These are phyloP conservation scores for Xerocomellus chrysenteron DNA, from an alignment of 768 basidiomycete species.

Conservation along the genomic window DNA sequence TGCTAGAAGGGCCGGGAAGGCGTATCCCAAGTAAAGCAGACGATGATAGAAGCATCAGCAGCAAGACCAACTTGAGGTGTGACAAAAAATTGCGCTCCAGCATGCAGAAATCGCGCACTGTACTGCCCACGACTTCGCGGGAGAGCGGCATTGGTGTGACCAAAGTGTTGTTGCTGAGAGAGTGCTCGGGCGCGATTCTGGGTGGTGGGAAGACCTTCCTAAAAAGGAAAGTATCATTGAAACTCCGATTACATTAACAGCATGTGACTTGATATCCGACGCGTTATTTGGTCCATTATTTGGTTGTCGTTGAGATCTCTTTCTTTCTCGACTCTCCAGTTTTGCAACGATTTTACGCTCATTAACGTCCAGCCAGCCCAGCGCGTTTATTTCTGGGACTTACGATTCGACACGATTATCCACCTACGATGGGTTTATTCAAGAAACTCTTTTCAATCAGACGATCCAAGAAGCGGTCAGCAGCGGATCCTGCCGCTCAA, in stretches of 20 bases:
- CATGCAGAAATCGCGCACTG: slow-evolving; percentile 77
- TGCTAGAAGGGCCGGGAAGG: slow-evolving; percentile 42
- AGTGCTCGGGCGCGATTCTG: too few relatives aligned
- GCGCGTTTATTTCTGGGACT: slow-evolving; percentile 15
- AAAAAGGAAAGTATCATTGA: too few relatives aligned
- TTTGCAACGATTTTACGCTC: slow-evolving; percentile 22
- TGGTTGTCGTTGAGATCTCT: slow-evolving; percentile 38
- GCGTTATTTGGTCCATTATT: slow-evolving; percentile 40
- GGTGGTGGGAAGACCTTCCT: too few relatives aligned
- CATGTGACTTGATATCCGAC: slow-evolving; percentile 20
- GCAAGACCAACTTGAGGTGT: slow-evolving; percentile 62
- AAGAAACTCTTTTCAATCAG: slow-evolving; percentile 70
- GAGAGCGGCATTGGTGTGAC: slow-evolving; percentile 11
- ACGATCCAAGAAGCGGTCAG: slow-evolving; percentile 50
- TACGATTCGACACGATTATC: slow-evolving; percentile 30
- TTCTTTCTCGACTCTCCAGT: neutral
- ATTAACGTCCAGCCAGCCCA: slow-evolving; percentile 28
- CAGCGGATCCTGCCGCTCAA: slow-evolving; percentile 26
- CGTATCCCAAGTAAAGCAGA: slow-evolving; percentile 63
- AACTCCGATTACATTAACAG: neutral
- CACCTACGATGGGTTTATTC: slow-evolving; percentile 59
- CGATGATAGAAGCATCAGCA: slow-evolving; percentile 61
- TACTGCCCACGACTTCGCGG: slow-evolving; percentile 52
- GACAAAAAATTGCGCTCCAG: slow-evolving; percentile 74
- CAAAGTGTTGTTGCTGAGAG: too few relatives aligned